Evolutionary conservation across 306 rosid genomes (phyloP).

Genomic region (Quercus bicolor): DNA sequence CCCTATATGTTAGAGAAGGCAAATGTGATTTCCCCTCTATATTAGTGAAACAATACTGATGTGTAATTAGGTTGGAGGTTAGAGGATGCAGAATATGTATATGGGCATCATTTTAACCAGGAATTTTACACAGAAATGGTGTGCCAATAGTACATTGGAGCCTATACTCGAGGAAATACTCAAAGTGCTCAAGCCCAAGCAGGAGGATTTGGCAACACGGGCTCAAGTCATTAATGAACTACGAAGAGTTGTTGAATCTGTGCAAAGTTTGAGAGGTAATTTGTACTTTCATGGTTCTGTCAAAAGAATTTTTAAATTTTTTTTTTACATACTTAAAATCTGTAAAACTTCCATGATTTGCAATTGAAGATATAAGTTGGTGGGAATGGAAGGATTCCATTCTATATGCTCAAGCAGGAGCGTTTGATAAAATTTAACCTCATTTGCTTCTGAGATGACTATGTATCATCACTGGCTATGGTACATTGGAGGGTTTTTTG

Average conservation of each 20-base stretch:
- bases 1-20: no score
- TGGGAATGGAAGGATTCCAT: conserved; percentile 7
- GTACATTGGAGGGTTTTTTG: background rate
- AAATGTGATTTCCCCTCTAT: no score
- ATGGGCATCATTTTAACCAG: no score
- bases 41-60: no score
- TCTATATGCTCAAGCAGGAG: background rate
- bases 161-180: conserved; percentile 46
- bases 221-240: conserved; percentile 45
- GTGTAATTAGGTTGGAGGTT: no score
- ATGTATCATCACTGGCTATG: background rate
- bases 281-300: conserved; percentile 14
- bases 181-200: conserved; percentile 41
- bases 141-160: conserved; percentile 34
- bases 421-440: background rate
- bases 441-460: background rate
- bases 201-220: conserved; percentile 52
- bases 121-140: no score
- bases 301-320: background rate
- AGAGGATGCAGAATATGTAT: no score
- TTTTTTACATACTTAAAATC: background rate
- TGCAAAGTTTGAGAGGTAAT: conserved; percentile 62
- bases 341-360: background rate
- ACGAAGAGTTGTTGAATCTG: conserved; percentile 35
- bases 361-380: background rate